Percentiles rank a stretch among this genome's conserved stretches.
These are phyloP conservation scores for Daldinia bambusicola DNA, from an alignment of 495 filamentous ascomycete genomes.

Conservation along the genomic window DNA sequence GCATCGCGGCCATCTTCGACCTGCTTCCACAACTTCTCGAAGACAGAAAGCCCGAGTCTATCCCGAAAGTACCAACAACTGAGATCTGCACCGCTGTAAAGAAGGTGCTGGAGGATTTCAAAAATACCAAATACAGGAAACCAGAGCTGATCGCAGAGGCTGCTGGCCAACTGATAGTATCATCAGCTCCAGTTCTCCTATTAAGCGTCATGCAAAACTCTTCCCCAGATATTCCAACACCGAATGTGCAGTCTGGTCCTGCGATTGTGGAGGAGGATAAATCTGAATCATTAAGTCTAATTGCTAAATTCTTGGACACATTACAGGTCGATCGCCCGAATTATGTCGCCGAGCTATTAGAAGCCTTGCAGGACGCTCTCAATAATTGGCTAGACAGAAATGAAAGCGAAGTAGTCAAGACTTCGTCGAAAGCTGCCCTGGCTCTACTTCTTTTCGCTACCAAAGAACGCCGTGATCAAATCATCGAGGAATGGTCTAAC, in stretches of 20 bases:
- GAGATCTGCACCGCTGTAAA: constrained; percentile 38
- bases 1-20: constrained; percentile 62
- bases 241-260: constrained; percentile 22
- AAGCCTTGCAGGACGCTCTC: constrained; percentile 41
- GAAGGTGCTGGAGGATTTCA: constrained; percentile 50
- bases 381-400: constrained; percentile 54
- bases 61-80: constrained; percentile 16
- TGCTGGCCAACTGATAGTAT: constrained; percentile 65
- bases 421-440: constrained; percentile 56
- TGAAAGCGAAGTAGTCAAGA: constrained; percentile 55
- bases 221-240: not conserved
- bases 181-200: constrained; percentile 53
- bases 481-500: constrained; percentile 53
- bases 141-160: constrained; percentile 78
- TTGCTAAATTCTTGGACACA: constrained; percentile 26
- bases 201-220: constrained; percentile 12
- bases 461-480: constrained; percentile 42
- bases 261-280: constrained; percentile 27
- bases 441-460: constrained; percentile 52
- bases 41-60: constrained; percentile 6
- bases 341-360: constrained; percentile 42
- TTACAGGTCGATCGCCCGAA: constrained; percentile 14
- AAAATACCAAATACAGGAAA: constrained; percentile 60
- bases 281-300: constrained; percentile 1
- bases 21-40: constrained; percentile 48